Percentiles rank a stretch among this genome's conserved stretches.
These are phyloP conservation scores for Phytophthora cryptogea DNA, from an alignment of 352 stramenopile species.

Conservation along the genomic window DNA sequence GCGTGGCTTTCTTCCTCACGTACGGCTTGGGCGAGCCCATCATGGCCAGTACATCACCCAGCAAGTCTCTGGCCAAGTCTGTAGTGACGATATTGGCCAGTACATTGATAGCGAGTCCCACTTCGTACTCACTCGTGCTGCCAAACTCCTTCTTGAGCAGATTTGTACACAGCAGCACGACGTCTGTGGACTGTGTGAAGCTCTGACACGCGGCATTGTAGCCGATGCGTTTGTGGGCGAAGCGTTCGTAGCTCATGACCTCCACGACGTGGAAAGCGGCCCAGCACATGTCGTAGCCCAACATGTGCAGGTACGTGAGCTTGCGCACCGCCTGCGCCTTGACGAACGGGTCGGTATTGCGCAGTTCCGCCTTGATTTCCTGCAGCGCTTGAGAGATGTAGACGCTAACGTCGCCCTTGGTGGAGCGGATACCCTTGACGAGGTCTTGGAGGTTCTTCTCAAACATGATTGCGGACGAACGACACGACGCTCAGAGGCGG, in stretches of 20 bases:
- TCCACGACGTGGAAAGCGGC: conserved; percentile 98
- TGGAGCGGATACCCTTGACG: conserved; percentile 98
- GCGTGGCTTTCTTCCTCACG: conserved; percentile 98
- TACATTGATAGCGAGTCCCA: conserved; percentile 98
- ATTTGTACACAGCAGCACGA: conserved; percentile 99
- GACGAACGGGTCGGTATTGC: conserved; percentile 95
- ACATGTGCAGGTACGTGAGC: conserved; percentile 97
- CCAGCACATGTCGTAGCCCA: conserved; percentile 99
- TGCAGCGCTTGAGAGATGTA: conserved; percentile 98
- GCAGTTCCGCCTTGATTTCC: conserved; percentile 98
- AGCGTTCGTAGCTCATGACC: conserved; percentile 96
- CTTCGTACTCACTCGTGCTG: conserved; percentile 94
- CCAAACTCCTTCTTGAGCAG: conserved; percentile 98
- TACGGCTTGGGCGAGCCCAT: conserved; percentile 95
- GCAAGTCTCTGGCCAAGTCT: conserved; percentile 94
- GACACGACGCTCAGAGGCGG: not conserved
- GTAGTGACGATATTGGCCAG: conserved; percentile 98
- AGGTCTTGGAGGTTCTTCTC: conserved; percentile 99
- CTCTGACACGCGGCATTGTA: conserved; percentile 96
- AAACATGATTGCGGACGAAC: conserved; percentile 88
- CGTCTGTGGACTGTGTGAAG: conserved; percentile 97
- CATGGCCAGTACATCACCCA: conserved; percentile 92
- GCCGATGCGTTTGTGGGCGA: conserved; percentile 97
- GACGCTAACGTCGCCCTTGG: conserved; percentile 94
- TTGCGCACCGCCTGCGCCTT: conserved; percentile 98